Base-by-base conservation (phyloP, 2,329 filamentous ascomycete species). In the Grosmannia huntii region DNA sequence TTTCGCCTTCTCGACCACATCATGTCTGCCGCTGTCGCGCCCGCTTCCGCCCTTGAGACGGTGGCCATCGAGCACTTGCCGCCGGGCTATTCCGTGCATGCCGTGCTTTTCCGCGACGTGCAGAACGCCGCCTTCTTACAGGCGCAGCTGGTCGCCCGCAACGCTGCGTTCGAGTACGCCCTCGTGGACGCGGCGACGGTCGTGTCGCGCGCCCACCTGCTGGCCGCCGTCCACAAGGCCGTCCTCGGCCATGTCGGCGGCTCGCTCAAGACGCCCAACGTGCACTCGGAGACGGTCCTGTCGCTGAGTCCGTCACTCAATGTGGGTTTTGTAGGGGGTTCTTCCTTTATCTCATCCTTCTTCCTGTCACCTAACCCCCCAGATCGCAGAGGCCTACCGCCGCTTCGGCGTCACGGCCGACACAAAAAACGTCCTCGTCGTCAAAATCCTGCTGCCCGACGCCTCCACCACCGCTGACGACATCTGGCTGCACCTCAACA, bases 331-430 rank as follows among this genome's bases (percentile, higher is more conserved):
- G n/a, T n/a, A n/a, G n/a, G n/a, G n/a, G n/a, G n/a, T n/a, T 50
- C 4, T 28, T 50, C 11, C 10, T 28, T 12, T 48, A 28, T n/a
- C 21, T 53, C 14, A 12, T 41, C 31, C 55, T 48, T 44, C 51
- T 54, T 56, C 50, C 58, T 44, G 31, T 56, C 9, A 31, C 50
- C 50, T 28, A 5, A 19, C 14, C 14, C 1, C 31, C 31, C 64
- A 95, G 90, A 97, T 99, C 67, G 82, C 90, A 56, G 91, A 96
- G 65, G 86, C 90, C 0, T 97, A 97, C 72, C 86, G 89, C 36
- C 85, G 86, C 57, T 96, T 94, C 67, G 94, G 94, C 53, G 84
- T 97, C 59, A 76, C 81, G 0, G 82, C 89, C 14, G 73, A 76
- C 12, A 94, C 87, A 2, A 84, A 78, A 51, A 72, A 85, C 64